These are phyloP conservation scores for Plasmodium coatneyi DNA, from an alignment of 169 alveolate genomes.

Conservation along the genomic window DNA sequence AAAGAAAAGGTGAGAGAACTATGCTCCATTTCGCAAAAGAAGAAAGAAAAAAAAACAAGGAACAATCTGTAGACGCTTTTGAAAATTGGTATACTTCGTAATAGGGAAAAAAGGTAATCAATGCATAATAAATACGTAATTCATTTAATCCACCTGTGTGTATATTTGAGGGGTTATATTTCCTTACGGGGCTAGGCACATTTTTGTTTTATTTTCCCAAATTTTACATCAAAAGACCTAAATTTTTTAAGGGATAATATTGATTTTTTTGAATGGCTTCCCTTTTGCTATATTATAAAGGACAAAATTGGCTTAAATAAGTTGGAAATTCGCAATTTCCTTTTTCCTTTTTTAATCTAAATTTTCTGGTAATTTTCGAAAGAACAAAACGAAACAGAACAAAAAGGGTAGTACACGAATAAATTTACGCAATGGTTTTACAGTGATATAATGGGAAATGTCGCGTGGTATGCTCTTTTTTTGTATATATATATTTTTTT, in stretches of 20 bases:
- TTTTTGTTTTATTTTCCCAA: slow-evolving; percentile 2
- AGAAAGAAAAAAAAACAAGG: background rate
- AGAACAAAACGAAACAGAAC: background rate
- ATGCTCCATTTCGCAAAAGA: background rate
- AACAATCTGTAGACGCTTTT: background rate
- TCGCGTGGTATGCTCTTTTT: background rate
- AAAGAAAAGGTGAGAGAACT: background rate
- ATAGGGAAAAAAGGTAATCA: background rate
- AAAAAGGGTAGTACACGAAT: background rate
- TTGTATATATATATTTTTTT: background rate
- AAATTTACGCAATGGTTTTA: background rate
- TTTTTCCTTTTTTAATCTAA: background rate
- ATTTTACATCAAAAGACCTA: background rate
- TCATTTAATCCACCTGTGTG: background rate
- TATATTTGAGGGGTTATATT: background rate
- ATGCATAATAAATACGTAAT: background rate
- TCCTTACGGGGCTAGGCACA: background rate
- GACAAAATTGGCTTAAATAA: background rate
- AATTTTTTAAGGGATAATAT: slow-evolving; percentile 6
- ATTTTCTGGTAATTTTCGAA: background rate
- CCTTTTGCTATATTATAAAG: background rate
- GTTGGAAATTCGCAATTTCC: background rate
- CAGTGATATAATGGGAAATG: background rate
- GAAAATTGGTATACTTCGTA: background rate
- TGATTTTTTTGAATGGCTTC: background rate